phyloP scores from a whole-genome alignment of 2,329 filamentous ascomycete species.

The Fusarium albosuccineum region DNA sequence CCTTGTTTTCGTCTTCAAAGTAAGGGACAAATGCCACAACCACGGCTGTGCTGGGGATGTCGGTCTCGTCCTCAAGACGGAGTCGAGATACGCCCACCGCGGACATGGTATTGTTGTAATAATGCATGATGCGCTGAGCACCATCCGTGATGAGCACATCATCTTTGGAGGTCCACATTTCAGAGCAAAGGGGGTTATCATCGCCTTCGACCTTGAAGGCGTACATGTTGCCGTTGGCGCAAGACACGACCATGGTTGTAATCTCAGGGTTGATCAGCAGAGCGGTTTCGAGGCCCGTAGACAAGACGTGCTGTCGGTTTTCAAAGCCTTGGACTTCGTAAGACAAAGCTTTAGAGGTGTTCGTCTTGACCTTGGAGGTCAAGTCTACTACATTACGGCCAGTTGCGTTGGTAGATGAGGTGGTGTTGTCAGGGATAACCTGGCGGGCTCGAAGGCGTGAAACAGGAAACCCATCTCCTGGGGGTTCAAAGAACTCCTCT shows the following conservation, averaged over 20 bases:
- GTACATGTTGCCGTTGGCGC: conserved; percentile 53
- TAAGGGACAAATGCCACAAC: conserved; percentile 36
- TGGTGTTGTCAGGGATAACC: not conserved
- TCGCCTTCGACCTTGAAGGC: conserved; percentile 36
- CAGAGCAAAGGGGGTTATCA: conserved; percentile 38
- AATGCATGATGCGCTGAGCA: conserved; percentile 47
- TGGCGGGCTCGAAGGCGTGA: not conserved
- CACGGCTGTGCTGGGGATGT: conserved; percentile 33
- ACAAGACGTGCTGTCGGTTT: not conserved
- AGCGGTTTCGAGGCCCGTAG: not conserved
- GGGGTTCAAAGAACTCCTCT: not conserved
- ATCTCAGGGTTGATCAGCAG: not conserved
- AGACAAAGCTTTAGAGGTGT: not conserved
- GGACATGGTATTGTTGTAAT: conserved; percentile 51
- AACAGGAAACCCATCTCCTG: not conserved
- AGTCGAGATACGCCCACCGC: conserved; percentile 49
- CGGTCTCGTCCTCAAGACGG: conserved; percentile 35
- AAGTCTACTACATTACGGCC: not conserved
- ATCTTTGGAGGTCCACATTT: conserved; percentile 40
- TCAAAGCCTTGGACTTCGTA: not conserved
- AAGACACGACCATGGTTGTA: conserved; percentile 37
- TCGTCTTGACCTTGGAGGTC: not conserved
- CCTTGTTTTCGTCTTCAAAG: not conserved
- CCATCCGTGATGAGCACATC: conserved; percentile 43
- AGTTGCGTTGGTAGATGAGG: not conserved